Evolutionary conservation across 495 filamentous ascomycete genomes (phyloP), one percentile per base, ranked within the genome.

Genomic region (Rostrohypoxylon terebratum): DNA sequence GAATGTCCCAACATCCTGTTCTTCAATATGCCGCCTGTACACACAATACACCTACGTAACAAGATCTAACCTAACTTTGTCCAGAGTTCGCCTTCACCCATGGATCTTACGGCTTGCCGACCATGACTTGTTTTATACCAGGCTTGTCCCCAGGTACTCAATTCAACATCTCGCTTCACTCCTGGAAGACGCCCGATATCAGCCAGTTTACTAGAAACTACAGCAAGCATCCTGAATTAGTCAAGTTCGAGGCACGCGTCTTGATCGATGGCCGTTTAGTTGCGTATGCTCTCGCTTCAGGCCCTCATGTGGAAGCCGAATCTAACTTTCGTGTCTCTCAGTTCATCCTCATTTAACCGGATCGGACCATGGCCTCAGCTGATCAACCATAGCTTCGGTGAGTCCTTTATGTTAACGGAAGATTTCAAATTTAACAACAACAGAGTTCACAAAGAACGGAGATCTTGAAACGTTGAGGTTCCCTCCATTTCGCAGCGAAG

Each of bases 131-230:
- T 66, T 97, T 94, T 77, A 84, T 96, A 55, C 90, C 92, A 7
- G 91, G 90, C 45, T 79, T 94, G 8, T 75, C 86, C 1, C 77
- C 81, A 6, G 85, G 88, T 20, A 84, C 81, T 20, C 83, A 87
- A 0, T 96, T 95, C 78, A 87, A 90, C 58, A 85, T 96, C 34
- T 96, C 93, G 1, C 82, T 97, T 54, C 93, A 96, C 79, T 90
- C 85, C 63, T 97, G 94, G 94, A 86, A 87, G n/a, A 85, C 82
- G 13, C 91, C 92, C 2, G 81, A 82, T 3, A 83, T 90, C 51
- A 92, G 89, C 65, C 84, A 87, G 33, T 86, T 89, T 70, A 86
- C 89, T 28, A 84, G 85, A 61, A 82, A 82, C 54, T 83, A 90
- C 75, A 89, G 87, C 80, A 87, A 89, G 74, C 84, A 88, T 14